phyloP scores from a whole-genome alignment of 2,329 filamentous ascomycete genomes.

The Incumbomyces delicatus region DNA sequence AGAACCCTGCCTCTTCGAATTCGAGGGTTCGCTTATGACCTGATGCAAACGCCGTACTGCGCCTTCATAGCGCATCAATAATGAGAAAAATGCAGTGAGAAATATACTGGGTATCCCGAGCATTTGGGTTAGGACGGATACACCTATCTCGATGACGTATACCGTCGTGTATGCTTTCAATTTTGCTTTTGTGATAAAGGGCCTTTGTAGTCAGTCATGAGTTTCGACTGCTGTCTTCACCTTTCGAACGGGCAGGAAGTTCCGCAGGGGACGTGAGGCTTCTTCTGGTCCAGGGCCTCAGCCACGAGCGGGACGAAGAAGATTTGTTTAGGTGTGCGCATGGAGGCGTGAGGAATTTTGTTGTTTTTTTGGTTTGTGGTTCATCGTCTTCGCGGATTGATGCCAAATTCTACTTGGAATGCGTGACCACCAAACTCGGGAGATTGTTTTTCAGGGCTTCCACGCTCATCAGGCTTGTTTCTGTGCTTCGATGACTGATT shows the following conservation, averaged over 20 bases:
- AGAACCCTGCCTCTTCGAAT: too few species aligned
- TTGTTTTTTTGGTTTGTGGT: neutral
- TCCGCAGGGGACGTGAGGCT: slow-evolving; percentile 1
- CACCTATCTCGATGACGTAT: too few species aligned
- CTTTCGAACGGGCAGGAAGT: neutral
- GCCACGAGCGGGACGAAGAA: neutral
- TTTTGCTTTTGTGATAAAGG: too few species aligned
- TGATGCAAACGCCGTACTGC: too few species aligned
- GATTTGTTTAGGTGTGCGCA: neutral
- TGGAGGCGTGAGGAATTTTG: neutral
- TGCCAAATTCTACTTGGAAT: slow-evolving; percentile 7
- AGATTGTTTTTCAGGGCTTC: slow-evolving; percentile 1
- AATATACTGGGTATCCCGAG: too few species aligned
- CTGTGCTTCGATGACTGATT: slow-evolving; percentile 3
- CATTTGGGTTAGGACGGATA: too few species aligned
- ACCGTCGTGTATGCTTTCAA: too few species aligned
- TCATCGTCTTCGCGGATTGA: neutral
- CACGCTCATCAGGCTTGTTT: slow-evolving; percentile 5
- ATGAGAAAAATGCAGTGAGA: too few species aligned
- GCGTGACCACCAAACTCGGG: neutral
- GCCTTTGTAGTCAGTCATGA: too few species aligned
- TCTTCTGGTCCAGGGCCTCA: neutral
- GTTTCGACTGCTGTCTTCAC: too few species aligned
- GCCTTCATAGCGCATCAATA: too few species aligned
- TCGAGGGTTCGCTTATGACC: too few species aligned